Evolutionary conservation across 371 early-diverging fungal species (phyloP).

Genomic region (Mortierella sp.): DNA sequence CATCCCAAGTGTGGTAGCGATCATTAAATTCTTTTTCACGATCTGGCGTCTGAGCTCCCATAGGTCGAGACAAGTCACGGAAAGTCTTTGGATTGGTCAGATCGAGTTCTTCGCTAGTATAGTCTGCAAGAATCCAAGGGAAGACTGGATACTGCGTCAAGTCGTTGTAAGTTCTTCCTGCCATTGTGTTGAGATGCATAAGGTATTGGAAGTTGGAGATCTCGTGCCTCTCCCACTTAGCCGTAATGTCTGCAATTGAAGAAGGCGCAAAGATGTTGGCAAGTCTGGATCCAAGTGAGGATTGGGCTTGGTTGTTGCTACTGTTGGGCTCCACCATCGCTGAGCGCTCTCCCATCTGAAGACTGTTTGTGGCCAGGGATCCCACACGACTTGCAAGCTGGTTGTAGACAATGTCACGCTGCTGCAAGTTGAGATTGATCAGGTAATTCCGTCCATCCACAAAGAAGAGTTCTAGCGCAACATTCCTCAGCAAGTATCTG

Average conservation of each 20-base stretch:
- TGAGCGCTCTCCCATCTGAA: slow-evolving; percentile 53
- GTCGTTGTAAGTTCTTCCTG: slow-evolving; percentile 81
- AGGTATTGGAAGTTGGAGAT: slow-evolving; percentile 91
- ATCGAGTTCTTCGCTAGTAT: slow-evolving; percentile 77
- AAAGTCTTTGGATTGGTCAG: slow-evolving; percentile 76
- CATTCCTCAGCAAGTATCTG: slow-evolving; percentile 64
- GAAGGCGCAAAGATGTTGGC: slow-evolving; percentile 76
- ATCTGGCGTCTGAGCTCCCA: slow-evolving; percentile 85
- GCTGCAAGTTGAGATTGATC: slow-evolving; percentile 72
- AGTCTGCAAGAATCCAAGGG: slow-evolving; percentile 83
- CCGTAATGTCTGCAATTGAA: slow-evolving; percentile 74
- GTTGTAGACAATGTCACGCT: slow-evolving; percentile 79
- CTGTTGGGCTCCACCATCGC: slow-evolving; percentile 56
- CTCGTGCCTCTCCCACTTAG: slow-evolving; percentile 81
- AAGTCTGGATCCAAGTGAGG: slow-evolving; percentile 56
- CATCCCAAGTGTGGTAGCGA: slow-evolving; percentile 61
- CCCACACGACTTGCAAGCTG: slow-evolving; percentile 71
- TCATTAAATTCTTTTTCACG: slow-evolving; percentile 68
- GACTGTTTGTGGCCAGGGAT: slow-evolving; percentile 42
- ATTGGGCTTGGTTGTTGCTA: slow-evolving; percentile 58
- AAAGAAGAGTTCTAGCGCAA: slow-evolving; percentile 84
- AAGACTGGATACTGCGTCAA: slow-evolving; percentile 81
- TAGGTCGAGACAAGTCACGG: slow-evolving; percentile 87
- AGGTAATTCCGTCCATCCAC: slow-evolving; percentile 81
- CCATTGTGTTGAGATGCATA: slow-evolving; percentile 89